Base-by-base conservation (phyloP, 306 rosid genomes). In the Albizia julibrissin region DNA sequence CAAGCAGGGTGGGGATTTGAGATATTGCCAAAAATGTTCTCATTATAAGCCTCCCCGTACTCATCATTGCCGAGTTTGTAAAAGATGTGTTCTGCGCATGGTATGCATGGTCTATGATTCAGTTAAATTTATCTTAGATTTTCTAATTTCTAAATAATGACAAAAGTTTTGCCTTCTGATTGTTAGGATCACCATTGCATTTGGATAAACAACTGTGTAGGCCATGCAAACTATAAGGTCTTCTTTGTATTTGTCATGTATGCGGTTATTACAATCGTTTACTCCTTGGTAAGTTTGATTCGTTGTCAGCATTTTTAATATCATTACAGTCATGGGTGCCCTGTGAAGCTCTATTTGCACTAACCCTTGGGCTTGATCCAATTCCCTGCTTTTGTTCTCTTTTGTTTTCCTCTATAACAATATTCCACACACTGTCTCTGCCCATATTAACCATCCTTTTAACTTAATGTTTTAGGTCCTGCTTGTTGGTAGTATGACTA, bases 131-230 rank as follows among this genome's bases (percentile, higher is more conserved):
- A 42, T 70, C 68, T 74, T 58, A n/a, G 72, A 64, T 72, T 69
- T 75, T 78, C 82, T 76, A 75, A 54, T 69, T 75, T 78, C 82
- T 76, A 75, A 54, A 47, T 84, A 82, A 79, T 86, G 50, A 87
- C 78, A 52, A 82, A 88, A 42, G 43, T 85, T 24, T 79, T 84
- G 78, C 78, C 82, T 81, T 58, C 78, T 89, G 86, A 82, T 85
- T 94, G 83, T 74, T 87, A 95, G 99, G 99, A 95, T 85, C 99
- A 95, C 77, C 99, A 95, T 76, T 95, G 99, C 89, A 91, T 93
- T 85, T 95, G 99, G 99, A 95, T 95, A 80, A 91, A 92, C 84
- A 95, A 95, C 76, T 95, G 99, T 10, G 92, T 95, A 1, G 99
- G 99, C 85, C 98, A 92, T 87, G 91, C 91, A 84, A 95, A 95